Conservation (phyloP, 208 protist species). For the Trypanosoma conorhini region DNA sequence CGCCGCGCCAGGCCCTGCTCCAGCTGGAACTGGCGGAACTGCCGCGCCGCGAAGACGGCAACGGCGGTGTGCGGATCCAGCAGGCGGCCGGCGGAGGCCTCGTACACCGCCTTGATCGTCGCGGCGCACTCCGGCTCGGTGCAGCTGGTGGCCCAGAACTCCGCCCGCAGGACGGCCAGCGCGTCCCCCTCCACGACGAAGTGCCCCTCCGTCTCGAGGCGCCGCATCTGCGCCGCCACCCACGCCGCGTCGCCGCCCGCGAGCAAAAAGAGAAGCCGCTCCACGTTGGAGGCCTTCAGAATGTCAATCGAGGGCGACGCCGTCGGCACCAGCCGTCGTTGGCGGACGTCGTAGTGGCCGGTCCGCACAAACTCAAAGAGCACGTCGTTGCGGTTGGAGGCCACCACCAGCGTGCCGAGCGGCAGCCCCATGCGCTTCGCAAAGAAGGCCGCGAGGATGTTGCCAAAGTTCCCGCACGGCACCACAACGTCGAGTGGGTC, state of each 20-base stretch:
- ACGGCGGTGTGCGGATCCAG: slow-evolving; percentile 90
- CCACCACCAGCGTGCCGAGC: slow-evolving; percentile 89
- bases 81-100: slow-evolving; percentile 39
- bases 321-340: slow-evolving; percentile 49
- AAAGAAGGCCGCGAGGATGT: slow-evolving; percentile 94
- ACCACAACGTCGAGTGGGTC: slow-evolving; percentile 87
- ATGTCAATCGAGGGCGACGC: slow-evolving; percentile 93
- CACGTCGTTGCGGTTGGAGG: slow-evolving; percentile 96
- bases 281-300: slow-evolving; percentile 95
- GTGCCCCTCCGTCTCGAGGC: slow-evolving; percentile 58
- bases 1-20: slow-evolving; percentile 25
- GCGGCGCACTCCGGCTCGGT: slow-evolving; percentile 71
- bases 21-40: slow-evolving; percentile 48
- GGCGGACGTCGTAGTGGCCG: slow-evolving; percentile 80
- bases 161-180: slow-evolving; percentile 47
- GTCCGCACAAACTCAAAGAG: slow-evolving; percentile 91
- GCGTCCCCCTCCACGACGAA: slow-evolving; percentile 60
- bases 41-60: slow-evolving; percentile 64
- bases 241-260: slow-evolving; percentile 67
- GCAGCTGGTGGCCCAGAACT: slow-evolving; percentile 70
- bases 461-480: slow-evolving; percentile 97
- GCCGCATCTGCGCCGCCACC: slow-evolving; percentile 60
- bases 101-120: slow-evolving; percentile 74
- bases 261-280: slow-evolving; percentile 94
- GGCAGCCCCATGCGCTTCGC: slow-evolving; percentile 93